Evolutionary conservation across 2,329 filamentous ascomycete genomes (phyloP).

Genomic region (Fusarium verrucosum): DNA sequence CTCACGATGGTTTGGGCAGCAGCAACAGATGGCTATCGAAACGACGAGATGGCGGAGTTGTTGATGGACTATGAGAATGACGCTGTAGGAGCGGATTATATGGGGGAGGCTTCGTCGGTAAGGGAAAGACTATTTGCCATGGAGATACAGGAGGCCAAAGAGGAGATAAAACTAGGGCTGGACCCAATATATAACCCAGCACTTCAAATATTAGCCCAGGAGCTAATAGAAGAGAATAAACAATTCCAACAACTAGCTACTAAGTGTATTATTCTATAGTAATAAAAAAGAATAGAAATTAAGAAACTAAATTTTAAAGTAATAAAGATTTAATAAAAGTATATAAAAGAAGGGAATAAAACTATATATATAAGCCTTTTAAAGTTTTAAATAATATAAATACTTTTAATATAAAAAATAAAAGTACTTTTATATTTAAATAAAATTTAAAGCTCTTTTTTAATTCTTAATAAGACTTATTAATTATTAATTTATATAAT

Average conservation of each 20-base stretch:
- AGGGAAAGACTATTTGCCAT: constrained; percentile 19
- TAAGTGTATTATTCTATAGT: constrained; percentile 5
- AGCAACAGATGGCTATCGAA: constrained; percentile 6
- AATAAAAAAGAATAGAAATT: too few relatives aligned
- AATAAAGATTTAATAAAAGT: too few relatives aligned
- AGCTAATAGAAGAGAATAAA: not conserved
- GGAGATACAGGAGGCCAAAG: constrained; percentile 5
- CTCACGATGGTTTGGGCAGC: constrained; percentile 34
- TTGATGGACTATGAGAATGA: constrained; percentile 33
- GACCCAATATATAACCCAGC: not conserved
- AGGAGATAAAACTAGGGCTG: not conserved
- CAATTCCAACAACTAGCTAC: not conserved
- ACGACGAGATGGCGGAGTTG: constrained; percentile 15
- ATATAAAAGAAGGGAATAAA: too few relatives aligned
- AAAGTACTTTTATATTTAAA: too few relatives aligned
- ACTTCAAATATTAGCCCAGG: not conserved
- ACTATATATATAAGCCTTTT: too few relatives aligned
- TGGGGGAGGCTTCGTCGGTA: constrained; percentile 20
- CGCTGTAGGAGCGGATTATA: constrained; percentile 21
- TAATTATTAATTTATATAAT: too few relatives aligned
- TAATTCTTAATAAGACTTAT: too few relatives aligned
- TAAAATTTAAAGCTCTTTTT: too few relatives aligned
- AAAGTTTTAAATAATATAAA: too few relatives aligned
- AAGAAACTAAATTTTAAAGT: too few relatives aligned
- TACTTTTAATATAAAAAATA: too few relatives aligned